phyloP scores from a whole-genome alignment of 352 stramenopile species.

The Phytophthora hybrid region DNA sequence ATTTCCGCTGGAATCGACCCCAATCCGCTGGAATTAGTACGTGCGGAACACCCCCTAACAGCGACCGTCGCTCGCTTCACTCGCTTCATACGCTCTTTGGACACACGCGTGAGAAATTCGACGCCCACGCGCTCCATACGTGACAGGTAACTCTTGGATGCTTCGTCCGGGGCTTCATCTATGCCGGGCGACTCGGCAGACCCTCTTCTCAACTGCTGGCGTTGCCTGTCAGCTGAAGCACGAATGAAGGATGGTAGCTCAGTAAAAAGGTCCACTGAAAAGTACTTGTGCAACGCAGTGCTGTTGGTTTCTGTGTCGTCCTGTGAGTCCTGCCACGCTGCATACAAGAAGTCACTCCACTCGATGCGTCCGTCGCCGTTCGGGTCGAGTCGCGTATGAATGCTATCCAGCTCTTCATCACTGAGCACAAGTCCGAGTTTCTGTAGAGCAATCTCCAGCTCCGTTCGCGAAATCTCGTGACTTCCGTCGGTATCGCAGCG shows the following conservation, averaged over 20 bases:
- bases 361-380: conserved; percentile 49
- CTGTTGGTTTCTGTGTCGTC: background rate
- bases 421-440: conserved; percentile 51
- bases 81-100: conserved; percentile 43
- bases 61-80: conserved; percentile 20
- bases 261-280: conserved; percentile 55
- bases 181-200: background rate
- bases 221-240: conserved; percentile 14
- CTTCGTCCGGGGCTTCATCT: conserved; percentile 4
- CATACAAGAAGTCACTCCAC: conserved; percentile 59
- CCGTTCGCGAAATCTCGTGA: conserved; percentile 37
- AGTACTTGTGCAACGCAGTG: conserved; percentile 35
- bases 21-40: too few relatives aligned
- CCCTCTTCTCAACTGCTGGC: conserved; percentile 14
- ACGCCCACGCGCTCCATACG: conserved; percentile 54
- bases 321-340: conserved; percentile 43
- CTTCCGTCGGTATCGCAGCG: conserved; percentile 54
- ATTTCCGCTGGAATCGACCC: too few relatives aligned
- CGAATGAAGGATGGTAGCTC: conserved; percentile 54
- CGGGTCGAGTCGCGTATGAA: conserved; percentile 48
- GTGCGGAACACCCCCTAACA: too few relatives aligned
- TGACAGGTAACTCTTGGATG: conserved; percentile 27
- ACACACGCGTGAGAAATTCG: conserved; percentile 48
- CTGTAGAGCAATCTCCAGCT: conserved; percentile 67
- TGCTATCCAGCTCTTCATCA: conserved; percentile 42